Base-by-base conservation (phyloP, 1,284 basidiomycete genomes). In the Ganoderma multipileum region DNA sequence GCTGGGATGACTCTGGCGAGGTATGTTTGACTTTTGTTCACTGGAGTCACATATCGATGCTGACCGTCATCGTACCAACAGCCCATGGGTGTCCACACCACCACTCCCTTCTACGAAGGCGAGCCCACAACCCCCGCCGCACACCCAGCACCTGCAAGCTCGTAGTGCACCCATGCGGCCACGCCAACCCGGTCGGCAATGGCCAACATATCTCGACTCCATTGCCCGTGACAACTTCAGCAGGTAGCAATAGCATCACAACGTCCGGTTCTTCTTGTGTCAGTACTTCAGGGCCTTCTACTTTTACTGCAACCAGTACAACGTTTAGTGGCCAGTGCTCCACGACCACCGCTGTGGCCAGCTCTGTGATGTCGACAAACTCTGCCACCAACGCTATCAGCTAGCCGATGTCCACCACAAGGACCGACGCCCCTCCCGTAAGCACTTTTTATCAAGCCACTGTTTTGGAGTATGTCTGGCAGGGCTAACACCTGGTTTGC, bases 81-180 rank as follows among this genome's bases (percentile, higher is more conserved):
- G 88, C 90, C 85, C 11, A 89, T 90, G 87, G 92, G 92, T 52
- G 87, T 93, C 8, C 93, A 93, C 75, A 87, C 86, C 50, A 79
- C 80, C 3, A 90, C 88, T 8, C 91, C 89, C 0, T 93, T 89
- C 81, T 79, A 84, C 76, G 92, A 92, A 80, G 89, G 89, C 58
- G 81, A 89, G 63, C 82, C 86, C 0, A 76, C 73, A 0, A 93
- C 89, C 1, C 91, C 92, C 3, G 72, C 82, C 6, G 82, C 90
- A 7, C 90, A 92, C 75, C 84, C 90, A 1, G 80, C 82, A 0
- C 89, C 87, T 1, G 73, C 86, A 0, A 87, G 87, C 3, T 89
- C 86, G 7, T 78, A 82, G 33, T 93, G 91, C 77, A 80, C 79
- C 18, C n/a, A n/a, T n/a, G n/a, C n/a, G n/a, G n/a, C n/a, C 68